Conservation (phyloP, 495 filamentous ascomycete species). For the Chaetomium tenue region DNA sequence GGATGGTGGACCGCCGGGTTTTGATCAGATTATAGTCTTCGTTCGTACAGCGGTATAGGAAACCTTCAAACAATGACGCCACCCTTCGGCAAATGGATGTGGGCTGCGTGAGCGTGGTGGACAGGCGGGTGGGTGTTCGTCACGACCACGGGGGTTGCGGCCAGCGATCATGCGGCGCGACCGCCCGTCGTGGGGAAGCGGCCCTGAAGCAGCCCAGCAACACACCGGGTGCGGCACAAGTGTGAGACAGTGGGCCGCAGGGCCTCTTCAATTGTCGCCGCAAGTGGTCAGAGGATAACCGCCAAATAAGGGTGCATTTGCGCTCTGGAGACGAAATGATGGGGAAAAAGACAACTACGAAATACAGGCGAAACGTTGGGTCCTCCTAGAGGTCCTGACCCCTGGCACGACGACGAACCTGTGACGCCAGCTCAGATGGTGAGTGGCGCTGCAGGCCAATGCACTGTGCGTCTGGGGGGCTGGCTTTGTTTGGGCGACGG, state of each 20-base stretch:
- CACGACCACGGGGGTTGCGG: neutral
- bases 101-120: neutral
- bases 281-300: slow-evolving; percentile 16
- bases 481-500: neutral
- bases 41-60: neutral
- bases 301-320: slow-evolving; percentile 13
- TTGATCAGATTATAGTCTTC: neutral
- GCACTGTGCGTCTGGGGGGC: slow-evolving; percentile 14
- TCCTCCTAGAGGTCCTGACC: neutral
- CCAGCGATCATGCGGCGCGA: slow-evolving; percentile 22
- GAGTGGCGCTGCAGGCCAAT: neutral
- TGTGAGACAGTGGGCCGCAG: slow-evolving; percentile 20
- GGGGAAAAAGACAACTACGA: neutral
- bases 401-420: slow-evolving; percentile 3
- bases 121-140: neutral
- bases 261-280: slow-evolving; percentile 10
- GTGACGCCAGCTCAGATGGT: slow-evolving; percentile 5
- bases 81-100: neutral
- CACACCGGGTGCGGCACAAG: slow-evolving; percentile 16
- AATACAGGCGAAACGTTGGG: neutral
- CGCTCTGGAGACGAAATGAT: slow-evolving; percentile 5
- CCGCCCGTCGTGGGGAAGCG: slow-evolving; percentile 15
- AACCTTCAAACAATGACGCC: slow-evolving; percentile 14
- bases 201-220: slow-evolving; percentile 12
- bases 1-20: neutral